Percentiles rank a stretch among this genome's conserved stretches.
Conservation (phyloP, 768 basidiomycete species). For the Tricholoma saponaceum region DNA sequence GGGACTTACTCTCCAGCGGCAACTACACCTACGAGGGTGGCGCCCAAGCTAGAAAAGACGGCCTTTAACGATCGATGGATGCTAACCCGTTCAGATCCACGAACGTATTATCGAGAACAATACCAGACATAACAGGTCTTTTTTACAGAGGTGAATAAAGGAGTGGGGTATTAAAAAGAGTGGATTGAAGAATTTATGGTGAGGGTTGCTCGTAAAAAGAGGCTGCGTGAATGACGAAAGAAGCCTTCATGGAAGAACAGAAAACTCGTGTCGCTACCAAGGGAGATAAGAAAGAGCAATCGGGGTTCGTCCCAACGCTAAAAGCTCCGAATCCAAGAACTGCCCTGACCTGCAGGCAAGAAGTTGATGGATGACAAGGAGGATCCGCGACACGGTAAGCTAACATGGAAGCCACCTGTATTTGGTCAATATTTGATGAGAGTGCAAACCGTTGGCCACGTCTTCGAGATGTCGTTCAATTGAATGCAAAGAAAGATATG, state of each 20-base stretch:
- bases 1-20: too few relatives aligned
- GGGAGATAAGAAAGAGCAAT: not conserved
- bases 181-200: conserved; percentile 6
- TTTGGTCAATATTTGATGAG: not conserved
- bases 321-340: conserved; percentile 3
- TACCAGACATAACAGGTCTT: too few relatives aligned
- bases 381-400: conserved; percentile 15
- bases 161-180: conserved; percentile 1
- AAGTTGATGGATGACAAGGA: conserved; percentile 13
- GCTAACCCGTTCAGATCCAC: too few relatives aligned
- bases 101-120: too few relatives aligned
- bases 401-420: conserved; percentile 12
- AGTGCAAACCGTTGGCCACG: not conserved
- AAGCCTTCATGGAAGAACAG: conserved; percentile 4
- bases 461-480: not conserved
- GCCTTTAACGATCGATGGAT: too few relatives aligned
- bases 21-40: too few relatives aligned
- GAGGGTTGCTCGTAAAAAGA: not conserved
- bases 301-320: not conserved
- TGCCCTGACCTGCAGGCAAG: conserved; percentile 7
- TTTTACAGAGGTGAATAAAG: too few relatives aligned
- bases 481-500: too few relatives aligned
- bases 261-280: conserved; percentile 1
- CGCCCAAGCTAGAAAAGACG: too few relatives aligned
- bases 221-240: conserved; percentile 4